Base-by-base conservation (phyloP, 2,329 filamentous ascomycete species). In the Nigrospora osmanthi region DNA sequence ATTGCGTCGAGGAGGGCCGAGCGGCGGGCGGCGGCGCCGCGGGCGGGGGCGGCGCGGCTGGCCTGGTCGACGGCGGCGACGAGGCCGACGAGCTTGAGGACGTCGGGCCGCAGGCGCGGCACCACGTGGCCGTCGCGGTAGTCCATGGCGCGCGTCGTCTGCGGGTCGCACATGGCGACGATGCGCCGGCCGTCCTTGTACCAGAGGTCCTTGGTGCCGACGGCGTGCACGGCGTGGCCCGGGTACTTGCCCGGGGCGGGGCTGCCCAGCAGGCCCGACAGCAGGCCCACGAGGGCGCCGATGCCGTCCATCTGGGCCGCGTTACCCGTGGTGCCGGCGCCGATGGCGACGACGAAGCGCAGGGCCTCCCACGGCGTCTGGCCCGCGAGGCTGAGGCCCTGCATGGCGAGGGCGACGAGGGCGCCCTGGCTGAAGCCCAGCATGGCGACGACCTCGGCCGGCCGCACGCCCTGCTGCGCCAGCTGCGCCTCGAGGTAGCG, bases 341-440 rank as follows among this genome's bases (percentile, higher is more conserved):
- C 76, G 41, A 78, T 72, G 0, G 76, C 77, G 35, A 79, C 56
- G 2, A 75, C 72, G 36, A 70, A 72, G 11, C 44, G 44, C 13
- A 46, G 34, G 19, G 34, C 42, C 14, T 38, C 23, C 44, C 38
- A 46, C 23, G 38, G 10, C n/a, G 39, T 41, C 23, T 46, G 44
- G 14, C 34, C 38, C 4, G 37, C 34, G 15, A 46, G 38, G 28
- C 44, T 16, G n/a, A 46, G 32, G 10, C 39, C 39, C 9, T 41
- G 44, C 38, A 46, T 38, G 4, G 44, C 34, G 33, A 46, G 28
- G 19, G 44, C 44, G 2, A 42, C 39, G 35, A 46, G 32, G 13
- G 44, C 44, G 9, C 44, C 44, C 34, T 46, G 44, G n/a, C 44
- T 46, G 28, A 46, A 46, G 14, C 44, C 44, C 11, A 46, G 23